Conservation (phyloP, 495 filamentous ascomycete species). For the Penicillium subrubescens region DNA sequence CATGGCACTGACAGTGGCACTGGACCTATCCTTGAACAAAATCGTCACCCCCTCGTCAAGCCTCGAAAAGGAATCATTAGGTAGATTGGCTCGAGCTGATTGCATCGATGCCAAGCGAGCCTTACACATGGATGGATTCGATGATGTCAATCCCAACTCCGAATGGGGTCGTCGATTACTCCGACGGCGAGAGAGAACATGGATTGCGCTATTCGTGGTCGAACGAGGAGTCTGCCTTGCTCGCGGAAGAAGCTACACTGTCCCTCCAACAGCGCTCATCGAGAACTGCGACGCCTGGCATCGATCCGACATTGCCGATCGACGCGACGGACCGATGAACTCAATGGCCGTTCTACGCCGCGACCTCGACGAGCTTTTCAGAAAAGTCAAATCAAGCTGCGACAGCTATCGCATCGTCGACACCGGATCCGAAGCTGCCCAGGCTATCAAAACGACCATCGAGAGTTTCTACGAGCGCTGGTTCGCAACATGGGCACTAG, state of each 20-base stretch:
- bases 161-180: constrained; percentile 60
- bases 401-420: constrained; percentile 55
- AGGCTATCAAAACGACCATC: constrained; percentile 60
- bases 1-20: constrained; percentile 66
- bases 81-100: constrained; percentile 59
- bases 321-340: constrained; percentile 67
- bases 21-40: constrained; percentile 71
- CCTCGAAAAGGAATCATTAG: constrained; percentile 49
- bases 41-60: constrained; percentile 58
- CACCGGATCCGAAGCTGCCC: constrained; percentile 56
- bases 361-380: constrained; percentile 64
- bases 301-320: constrained; percentile 59
- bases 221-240: constrained; percentile 73
- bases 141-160: constrained; percentile 60
- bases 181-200: constrained; percentile 66
- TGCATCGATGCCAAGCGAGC: constrained; percentile 67
- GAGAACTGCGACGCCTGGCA: constrained; percentile 71
- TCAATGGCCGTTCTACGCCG: constrained; percentile 68
- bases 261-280: constrained; percentile 64
- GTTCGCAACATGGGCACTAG: constrained; percentile 61
- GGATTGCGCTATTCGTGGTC: constrained; percentile 73
- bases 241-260: constrained; percentile 66
- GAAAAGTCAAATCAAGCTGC: constrained; percentile 61
- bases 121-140: constrained; percentile 67
- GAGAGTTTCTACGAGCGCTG: constrained; percentile 64